Percentiles rank a stretch among this genome's conserved stretches.
Conservation (phyloP, 768 basidiomycete genomes). For the Podaxis pistillaris region DNA sequence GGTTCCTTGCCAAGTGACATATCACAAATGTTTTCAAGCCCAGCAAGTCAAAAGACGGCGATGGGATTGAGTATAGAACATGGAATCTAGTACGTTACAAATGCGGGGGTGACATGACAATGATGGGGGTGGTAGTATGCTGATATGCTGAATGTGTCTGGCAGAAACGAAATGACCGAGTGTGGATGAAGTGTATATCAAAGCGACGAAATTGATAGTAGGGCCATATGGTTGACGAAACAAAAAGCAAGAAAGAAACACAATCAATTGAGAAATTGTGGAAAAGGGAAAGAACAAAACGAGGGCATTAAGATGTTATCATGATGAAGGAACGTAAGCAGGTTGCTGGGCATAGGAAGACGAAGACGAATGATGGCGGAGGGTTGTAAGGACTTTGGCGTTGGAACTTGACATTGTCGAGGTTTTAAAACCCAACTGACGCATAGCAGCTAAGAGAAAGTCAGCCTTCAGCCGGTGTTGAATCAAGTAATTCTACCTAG, state of each 20-base stretch:
- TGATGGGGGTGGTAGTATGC: constrained; percentile 34
- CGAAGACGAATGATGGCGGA: constrained; percentile 4
- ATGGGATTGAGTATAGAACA: constrained; percentile 4
- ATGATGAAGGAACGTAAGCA: constrained; percentile 32
- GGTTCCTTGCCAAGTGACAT: background rate
- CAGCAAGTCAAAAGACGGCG: background rate
- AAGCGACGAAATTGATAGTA: constrained; percentile 29
- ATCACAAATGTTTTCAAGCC: background rate
- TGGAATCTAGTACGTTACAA: constrained; percentile 15
- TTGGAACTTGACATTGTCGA: constrained; percentile 62
- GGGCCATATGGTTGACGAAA: constrained; percentile 29
- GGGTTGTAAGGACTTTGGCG: constrained; percentile 51
- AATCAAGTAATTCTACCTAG: constrained; percentile 41
- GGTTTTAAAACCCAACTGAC: constrained; percentile 89
- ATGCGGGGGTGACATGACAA: constrained; percentile 29
- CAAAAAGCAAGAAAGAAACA: constrained; percentile 21
- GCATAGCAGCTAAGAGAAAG: constrained; percentile 53
- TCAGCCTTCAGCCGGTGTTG: background rate
- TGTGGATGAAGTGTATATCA: constrained; percentile 36
- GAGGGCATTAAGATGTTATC: constrained; percentile 23
- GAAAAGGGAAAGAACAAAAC: constrained; percentile 21
- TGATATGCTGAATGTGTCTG: constrained; percentile 30
- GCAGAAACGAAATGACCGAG: constrained; percentile 19
- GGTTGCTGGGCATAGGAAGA: constrained; percentile 20
- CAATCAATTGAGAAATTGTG: background rate